These are phyloP conservation scores for Hondaea fermentalgiana DNA, from an alignment of 108 stramenopile species.

Conservation along the genomic window DNA sequence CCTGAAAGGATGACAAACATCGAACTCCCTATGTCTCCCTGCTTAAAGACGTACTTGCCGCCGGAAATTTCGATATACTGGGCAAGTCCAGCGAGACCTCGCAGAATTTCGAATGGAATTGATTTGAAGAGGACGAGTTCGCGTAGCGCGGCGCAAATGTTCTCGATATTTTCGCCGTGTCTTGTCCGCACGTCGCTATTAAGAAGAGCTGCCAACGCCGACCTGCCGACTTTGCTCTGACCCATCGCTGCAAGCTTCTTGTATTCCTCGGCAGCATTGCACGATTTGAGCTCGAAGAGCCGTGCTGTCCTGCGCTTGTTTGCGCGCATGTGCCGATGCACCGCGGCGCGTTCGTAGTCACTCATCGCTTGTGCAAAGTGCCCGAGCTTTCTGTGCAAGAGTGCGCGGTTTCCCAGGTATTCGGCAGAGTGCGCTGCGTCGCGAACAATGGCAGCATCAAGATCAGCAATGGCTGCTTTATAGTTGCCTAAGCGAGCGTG, in stretches of 20 bases:
- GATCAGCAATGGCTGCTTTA: not conserved
- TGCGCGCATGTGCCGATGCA: not conserved
- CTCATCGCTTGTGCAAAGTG: not conserved
- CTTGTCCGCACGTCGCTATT: not conserved
- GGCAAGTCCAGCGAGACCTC: not conserved
- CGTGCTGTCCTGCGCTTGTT: not conserved
- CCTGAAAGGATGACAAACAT: not conserved
- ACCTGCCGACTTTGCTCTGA: not conserved
- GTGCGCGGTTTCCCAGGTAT: not conserved
- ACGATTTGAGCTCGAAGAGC: not conserved
- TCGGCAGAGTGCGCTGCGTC: not conserved
- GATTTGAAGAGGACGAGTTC: not conserved
- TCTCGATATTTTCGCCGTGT: not conserved
- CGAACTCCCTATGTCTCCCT: not conserved
- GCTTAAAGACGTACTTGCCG: not conserved
- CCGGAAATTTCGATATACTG: not conserved
- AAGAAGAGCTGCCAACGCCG: not conserved
- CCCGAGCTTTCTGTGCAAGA: not conserved
- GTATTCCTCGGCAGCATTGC: not conserved
- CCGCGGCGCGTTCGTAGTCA: not conserved
- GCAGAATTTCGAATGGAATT: not conserved
- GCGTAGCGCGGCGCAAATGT: not conserved
- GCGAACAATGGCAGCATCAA: not conserved
- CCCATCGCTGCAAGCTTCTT: not conserved
- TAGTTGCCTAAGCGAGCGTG: not conserved